Evolutionary conservation across 2,329 filamentous ascomycete genomes (phyloP).

Genomic region (Pseudogymnoascus sp.): DNA sequence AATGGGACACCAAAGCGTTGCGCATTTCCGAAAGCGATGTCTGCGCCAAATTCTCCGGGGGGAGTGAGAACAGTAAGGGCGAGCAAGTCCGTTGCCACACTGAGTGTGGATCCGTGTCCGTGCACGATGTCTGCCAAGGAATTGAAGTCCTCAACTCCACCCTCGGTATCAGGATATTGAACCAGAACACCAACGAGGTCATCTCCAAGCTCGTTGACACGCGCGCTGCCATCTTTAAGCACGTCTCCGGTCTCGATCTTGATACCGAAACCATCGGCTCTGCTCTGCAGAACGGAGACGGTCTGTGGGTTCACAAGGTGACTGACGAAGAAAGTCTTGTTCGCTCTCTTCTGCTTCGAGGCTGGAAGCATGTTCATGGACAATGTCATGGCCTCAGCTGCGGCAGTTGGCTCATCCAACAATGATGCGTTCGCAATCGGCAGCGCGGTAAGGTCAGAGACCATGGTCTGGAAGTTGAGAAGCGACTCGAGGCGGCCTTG

Average conservation of each 20-base stretch:
- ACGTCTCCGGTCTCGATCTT: slow-evolving; percentile 66
- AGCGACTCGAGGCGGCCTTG: slow-evolving; percentile 88
- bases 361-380: slow-evolving; percentile 67
- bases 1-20: slow-evolving; percentile 89
- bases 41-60: slow-evolving; percentile 88
- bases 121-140: slow-evolving; percentile 69
- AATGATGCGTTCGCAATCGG: slow-evolving; percentile 86
- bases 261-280: slow-evolving; percentile 87
- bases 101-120: slow-evolving; percentile 67
- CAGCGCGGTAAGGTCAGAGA: slow-evolving; percentile 77
- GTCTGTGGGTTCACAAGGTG: slow-evolving; percentile 78
- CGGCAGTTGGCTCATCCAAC: slow-evolving; percentile 84
- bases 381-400: slow-evolving; percentile 92
- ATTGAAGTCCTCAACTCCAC: slow-evolving; percentile 68
- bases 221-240: slow-evolving; percentile 51
- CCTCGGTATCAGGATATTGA: slow-evolving; percentile 90
- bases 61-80: slow-evolving; percentile 81
- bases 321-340: slow-evolving; percentile 79
- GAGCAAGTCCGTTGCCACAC: slow-evolving; percentile 80
- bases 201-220: slow-evolving; percentile 65
- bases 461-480: slow-evolving; percentile 91
- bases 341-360: slow-evolving; percentile 61
- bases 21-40: slow-evolving; percentile 88
- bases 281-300: slow-evolving; percentile 70
- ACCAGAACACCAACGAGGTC: slow-evolving; percentile 82